Percentiles rank a stretch among this genome's conserved stretches.
Evolutionary conservation across 345 rosid genomes (phyloP).

Genomic region (Kernera saxatilis): DNA sequence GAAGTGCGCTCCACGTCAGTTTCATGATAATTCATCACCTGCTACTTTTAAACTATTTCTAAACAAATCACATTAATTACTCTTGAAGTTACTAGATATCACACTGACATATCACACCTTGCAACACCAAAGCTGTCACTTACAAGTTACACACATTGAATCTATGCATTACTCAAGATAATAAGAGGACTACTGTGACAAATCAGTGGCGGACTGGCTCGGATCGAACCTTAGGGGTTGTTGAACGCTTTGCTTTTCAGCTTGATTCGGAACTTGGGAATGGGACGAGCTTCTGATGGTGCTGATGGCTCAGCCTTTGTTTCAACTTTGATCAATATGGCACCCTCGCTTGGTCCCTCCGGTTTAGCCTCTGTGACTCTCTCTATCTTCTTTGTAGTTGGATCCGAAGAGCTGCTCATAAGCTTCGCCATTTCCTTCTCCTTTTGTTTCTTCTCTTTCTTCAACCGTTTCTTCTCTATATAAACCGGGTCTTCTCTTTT

Average conservation of each 20-base stretch:
- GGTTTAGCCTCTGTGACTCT: slow-evolving; percentile 31
- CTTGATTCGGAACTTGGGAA: slow-evolving; percentile 62
- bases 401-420: slow-evolving; percentile 35
- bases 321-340: slow-evolving; percentile 36
- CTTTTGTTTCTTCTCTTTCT: slow-evolving; percentile 79
- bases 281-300: slow-evolving; percentile 39
- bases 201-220: background rate
- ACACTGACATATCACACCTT: background rate
- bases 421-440: slow-evolving; percentile 76
- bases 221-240: slow-evolving; percentile 22
- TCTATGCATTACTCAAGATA: slow-evolving; percentile 1
- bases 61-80: background rate
- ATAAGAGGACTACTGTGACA: background rate
- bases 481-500: slow-evolving; percentile 67
- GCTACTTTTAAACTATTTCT: background rate
- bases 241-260: slow-evolving; percentile 58
- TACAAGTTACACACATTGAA: background rate
- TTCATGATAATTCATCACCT: background rate
- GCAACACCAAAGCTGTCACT: background rate
- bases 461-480: slow-evolving; percentile 64
- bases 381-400: slow-evolving; percentile 27
- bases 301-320: slow-evolving; percentile 45
- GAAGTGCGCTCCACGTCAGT: slow-evolving; percentile 14
- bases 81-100: background rate
- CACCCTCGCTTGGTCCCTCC: slow-evolving; percentile 40